Base-by-base conservation (phyloP, 805 yeast genomes). In the Ogataea parapolymorpha region DNA sequence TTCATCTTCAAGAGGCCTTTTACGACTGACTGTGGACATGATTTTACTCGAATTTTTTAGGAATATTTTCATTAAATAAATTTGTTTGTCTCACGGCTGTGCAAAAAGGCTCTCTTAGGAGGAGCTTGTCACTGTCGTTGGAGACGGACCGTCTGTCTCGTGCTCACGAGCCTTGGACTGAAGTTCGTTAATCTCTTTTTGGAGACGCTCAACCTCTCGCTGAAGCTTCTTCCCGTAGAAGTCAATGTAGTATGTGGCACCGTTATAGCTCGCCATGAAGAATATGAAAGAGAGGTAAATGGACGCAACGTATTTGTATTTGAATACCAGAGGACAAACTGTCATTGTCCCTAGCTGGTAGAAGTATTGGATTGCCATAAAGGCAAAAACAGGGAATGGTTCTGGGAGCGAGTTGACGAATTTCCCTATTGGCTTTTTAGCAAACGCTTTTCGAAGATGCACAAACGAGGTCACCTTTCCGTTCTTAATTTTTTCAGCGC, bases 181-280 rank as follows among this genome's bases (percentile, higher is more conserved):
- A 53, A 85, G 66, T 24, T 74, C 77, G 15, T 74, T 72, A n/a
- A 91, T 75, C 56, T 90, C 96, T 12, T 62, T 60, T 61, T 80
- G 84, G 55, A 91, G 68, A 53, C 77, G 77, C 18, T 69, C 64
- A 17, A 91, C 89, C 60, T 93, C 96, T 54, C 83, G 86, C 56
- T 89, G 95, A 56, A 89, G 81, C 49, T 90, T 76, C 59, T 81
- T 84, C 15, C 98, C 98, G 64, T 89, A 93, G 37, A 83, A 82
- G 55, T 91, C 98, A 42, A 93, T 74, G 61, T 91, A 91, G 59
- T 87, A 91, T 0, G 95, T 87, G 2, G 98, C 99, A 22, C 99
- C 99, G 51, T 93, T 90, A 60, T 83, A 88, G 30, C 89, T 72
- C 2, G 98, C 95, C 60, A 78, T 74, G 33, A 80, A 61, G 52